phyloP scores from a whole-genome alignment of 352 stramenopile species.

The Globisporangium splendens region DNA sequence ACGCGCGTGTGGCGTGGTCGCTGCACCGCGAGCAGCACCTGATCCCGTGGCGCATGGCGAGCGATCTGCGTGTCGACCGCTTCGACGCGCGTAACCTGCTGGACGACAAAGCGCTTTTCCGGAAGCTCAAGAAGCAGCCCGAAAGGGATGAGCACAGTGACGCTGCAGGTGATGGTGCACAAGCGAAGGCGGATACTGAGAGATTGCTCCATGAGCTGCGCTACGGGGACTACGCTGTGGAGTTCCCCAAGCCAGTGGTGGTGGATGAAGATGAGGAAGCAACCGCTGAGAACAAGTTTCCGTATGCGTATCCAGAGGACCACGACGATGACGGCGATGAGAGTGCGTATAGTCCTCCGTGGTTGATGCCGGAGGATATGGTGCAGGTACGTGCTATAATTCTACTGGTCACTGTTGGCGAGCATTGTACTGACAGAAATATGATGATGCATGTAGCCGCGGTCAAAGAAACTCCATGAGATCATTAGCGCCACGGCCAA shows the following conservation, averaged over 20 bases:
- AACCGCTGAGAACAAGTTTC: conserved; percentile 29
- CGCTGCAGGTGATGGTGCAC: neutral
- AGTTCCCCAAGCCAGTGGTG: conserved; percentile 26
- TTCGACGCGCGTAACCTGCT: conserved; percentile 66
- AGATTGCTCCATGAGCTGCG: conserved; percentile 36
- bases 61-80: conserved; percentile 44
- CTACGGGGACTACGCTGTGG: conserved; percentile 40
- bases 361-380: conserved; percentile 23
- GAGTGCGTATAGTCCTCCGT: conserved; percentile 25
- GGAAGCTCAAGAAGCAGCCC: conserved; percentile 38
- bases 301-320: conserved; percentile 41
- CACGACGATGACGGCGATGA: conserved; percentile 15
- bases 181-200: neutral
- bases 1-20: conserved; percentile 37
- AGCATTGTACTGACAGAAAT: neutral
- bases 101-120: conserved; percentile 43
- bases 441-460: conserved; percentile 21
- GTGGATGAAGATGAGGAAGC: conserved; percentile 2
- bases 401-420: neutral
- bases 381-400: conserved; percentile 17
- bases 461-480: conserved; percentile 36
- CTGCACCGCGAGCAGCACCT: conserved; percentile 55
- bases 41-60: conserved; percentile 42
- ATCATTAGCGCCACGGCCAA: conserved; percentile 42
- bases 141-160: neutral